Percentiles rank a stretch among this genome's conserved stretches.
These are phyloP conservation scores for Wallacemonas sp. DNA, from an alignment of 208 protist genomes.

Conservation along the genomic window DNA sequence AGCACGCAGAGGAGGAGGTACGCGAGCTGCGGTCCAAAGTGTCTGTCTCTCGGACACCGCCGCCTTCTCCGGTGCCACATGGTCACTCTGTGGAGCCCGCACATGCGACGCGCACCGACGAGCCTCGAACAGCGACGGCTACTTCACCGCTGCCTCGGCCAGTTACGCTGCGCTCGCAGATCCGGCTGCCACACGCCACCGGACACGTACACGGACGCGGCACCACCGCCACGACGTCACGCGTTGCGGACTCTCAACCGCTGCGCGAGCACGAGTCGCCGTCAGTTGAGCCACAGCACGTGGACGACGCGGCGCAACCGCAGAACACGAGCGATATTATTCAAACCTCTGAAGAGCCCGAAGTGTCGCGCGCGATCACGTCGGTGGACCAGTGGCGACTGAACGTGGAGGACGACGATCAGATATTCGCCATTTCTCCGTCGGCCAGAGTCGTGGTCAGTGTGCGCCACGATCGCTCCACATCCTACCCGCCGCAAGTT, in stretches of 20 bases:
- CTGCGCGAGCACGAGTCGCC: background rate
- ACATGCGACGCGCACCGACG: no score
- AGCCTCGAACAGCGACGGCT: no score
- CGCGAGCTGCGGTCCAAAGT: background rate
- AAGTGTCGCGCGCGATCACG: background rate
- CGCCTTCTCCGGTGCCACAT: constrained; percentile 51
- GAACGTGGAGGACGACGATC: constrained; percentile 5
- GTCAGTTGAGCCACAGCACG: background rate
- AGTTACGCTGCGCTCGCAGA: constrained; percentile 62
- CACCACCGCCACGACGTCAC: background rate
- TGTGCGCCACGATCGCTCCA: background rate
- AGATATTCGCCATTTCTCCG: constrained; percentile 16
- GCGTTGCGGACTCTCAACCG: background rate
- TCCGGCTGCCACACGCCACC: constrained; percentile 14
- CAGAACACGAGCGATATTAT: constrained; percentile 14
- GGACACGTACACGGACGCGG: background rate
- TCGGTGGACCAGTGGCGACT: background rate
- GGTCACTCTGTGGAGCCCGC: no score
- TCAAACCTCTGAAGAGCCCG: constrained; percentile 1
- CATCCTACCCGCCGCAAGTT: background rate
- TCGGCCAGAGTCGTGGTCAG: background rate
- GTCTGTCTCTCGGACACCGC: constrained; percentile 24
- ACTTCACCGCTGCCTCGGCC: constrained; percentile 59
- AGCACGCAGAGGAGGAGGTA: background rate
- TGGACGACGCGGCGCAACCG: background rate